Evolutionary conservation across 192 early-diverging fungal genomes (phyloP), one percentile per base, ranked within the genome.

Genomic region (Rhizoclosmatium globosum): DNA sequence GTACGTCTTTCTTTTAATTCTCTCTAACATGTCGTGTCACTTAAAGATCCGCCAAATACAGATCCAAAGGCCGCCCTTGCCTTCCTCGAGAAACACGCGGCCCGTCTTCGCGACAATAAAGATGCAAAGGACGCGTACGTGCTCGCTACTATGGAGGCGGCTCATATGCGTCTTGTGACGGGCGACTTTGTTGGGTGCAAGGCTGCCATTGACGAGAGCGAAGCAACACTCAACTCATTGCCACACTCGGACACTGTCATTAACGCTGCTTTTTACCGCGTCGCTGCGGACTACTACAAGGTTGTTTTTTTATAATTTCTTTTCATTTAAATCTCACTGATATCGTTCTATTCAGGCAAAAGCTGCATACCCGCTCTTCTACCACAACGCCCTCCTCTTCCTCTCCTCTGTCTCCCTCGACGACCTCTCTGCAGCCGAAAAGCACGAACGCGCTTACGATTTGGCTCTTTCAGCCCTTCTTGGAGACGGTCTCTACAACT

Each of bases 401-500:
- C 83, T 99, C 48, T 96, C 97, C 0, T 99, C 96, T 48, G 91
- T 98, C 6, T 87, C 93, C 46, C 78, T 99, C 58, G 91, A 96
- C 72, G 95, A 95, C 46, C 78, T 99, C 59, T 84, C 89, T 15
- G 23, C 47, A 0, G 86, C 85, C 23, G 97, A 99, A 82, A 94
- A 92, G 67, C 85, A 86, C n/a, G 94, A 95, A 81, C 89, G 97
- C 44, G 98, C 97, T 11, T 93, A 94, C 79, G 97, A 99, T 76
- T 85, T 99, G 79, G 83, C 94, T 0, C 88, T 99, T 45, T 91
- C 94, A 3, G 98, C 97, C 2, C 80, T 99, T 53, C 87, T 99
- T 4, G 97, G 97, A 31, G 96, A 98, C 64, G 95, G 91, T 19
- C 94, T 99, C 56, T 99, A 99, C 87, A 99, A 99, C 87, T 99